phyloP scores from a whole-genome alignment of 176 grass and related monocot species.

The Triticum monococcum region DNA sequence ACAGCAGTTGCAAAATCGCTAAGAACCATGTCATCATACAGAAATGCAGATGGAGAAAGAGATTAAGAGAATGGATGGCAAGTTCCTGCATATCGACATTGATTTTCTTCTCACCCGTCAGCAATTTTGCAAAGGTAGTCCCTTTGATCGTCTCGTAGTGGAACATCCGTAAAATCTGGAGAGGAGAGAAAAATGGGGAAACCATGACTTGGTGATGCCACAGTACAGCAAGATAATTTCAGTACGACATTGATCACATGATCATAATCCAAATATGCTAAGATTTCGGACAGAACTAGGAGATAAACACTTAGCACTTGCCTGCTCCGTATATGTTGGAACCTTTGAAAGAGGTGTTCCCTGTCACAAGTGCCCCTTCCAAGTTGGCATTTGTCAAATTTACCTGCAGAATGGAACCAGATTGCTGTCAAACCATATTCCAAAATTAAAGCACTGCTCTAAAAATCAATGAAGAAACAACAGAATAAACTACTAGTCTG shows the following conservation, averaged over 20 bases:
- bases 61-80: background rate
- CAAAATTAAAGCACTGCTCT: background rate
- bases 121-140: constrained; percentile 82
- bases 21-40: background rate
- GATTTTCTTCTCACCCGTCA: constrained; percentile 50
- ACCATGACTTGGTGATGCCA: background rate
- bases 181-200: background rate
- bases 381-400: constrained; percentile 83
- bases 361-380: constrained; percentile 79
- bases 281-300: background rate
- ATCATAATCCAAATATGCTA: background rate
- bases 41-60: background rate
- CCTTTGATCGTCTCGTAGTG: constrained; percentile 65
- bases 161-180: constrained; percentile 84
- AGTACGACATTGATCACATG: background rate
- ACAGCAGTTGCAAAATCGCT: background rate
- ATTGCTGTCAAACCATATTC: background rate
- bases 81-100: background rate
- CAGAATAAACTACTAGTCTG: background rate
- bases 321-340: constrained; percentile 71
- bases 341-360: constrained; percentile 79
- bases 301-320: constrained; percentile 3
- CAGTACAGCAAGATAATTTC: too few relatives aligned
- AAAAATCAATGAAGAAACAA: background rate
- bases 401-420: constrained; percentile 13